Base-by-base conservation (phyloP, 305 asterid species). In the Fraxinus latifolia region DNA sequence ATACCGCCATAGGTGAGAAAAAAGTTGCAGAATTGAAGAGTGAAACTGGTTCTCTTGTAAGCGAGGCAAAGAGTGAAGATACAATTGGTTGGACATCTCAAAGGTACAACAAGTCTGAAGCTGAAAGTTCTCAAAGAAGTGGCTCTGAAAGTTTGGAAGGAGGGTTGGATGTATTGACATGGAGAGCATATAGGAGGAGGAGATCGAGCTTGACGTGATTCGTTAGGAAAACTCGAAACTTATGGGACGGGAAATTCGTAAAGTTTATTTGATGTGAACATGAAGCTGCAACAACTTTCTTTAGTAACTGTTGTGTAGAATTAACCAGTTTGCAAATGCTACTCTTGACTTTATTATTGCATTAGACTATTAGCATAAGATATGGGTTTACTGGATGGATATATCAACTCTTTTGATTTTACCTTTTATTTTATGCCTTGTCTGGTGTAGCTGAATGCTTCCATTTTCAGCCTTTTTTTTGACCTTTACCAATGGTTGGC, bases 131-230 rank as follows among this genome's bases (percentile, higher is more conserved):
- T 75, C 87, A 83, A 36, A 87, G 74, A 75, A 84, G 80, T 21
- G 89, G 91, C 33, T 31, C 77, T 68, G 89, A 89, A 3, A 81
- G 81, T 65, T 71, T 82, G 79, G 89, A 82, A 36, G 85, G 84
- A 11, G 83, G 89, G 74, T 76, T 89, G 84, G 87, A 79, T 78
- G 93, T 92, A 68, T 83, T 93, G 82, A 89, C 96, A 31, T 96
- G 99, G 99, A 92, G 84, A 79, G 83, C 91, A 29, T 92, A 90
- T 80, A 91, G 91, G 88, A 95, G 90, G 83, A 95, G 85, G 89
- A 89, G 99, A 82, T 95, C 99, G 37, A 94, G 95, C 83, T 87
- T 95, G 89, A 81, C 76, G 79, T 86, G 91, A 83, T 85, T 80
- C 83, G 81, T 62, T 76, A 6, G 68, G 29, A 19, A 5, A n/a